A percentile compares a stretch with the other conserved stretches of the same genome.
Conservation (phyloP, 768 basidiomycete species). For the Suillus subluteus region DNA sequence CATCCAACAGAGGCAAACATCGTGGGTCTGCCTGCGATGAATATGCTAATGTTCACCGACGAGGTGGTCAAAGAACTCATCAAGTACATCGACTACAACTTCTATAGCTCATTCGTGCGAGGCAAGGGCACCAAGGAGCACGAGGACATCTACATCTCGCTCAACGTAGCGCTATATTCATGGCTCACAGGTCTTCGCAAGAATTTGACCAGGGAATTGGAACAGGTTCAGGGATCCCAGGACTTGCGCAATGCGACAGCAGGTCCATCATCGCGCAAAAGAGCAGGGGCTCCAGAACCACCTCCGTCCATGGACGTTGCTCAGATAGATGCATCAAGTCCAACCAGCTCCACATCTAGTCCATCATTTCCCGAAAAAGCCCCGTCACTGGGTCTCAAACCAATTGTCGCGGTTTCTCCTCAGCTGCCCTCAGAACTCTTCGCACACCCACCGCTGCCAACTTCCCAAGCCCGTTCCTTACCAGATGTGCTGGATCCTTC, state of each 20-base stretch:
- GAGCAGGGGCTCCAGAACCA: constrained; percentile 31
- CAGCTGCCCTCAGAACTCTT: not conserved
- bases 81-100: constrained; percentile 63
- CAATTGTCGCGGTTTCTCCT: not conserved
- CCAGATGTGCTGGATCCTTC: not conserved
- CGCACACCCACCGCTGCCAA: not conserved
- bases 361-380: not conserved
- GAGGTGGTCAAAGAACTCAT: constrained; percentile 48
- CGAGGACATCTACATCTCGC: constrained; percentile 83
- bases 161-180: constrained; percentile 81
- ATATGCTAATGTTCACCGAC: constrained; percentile 78
- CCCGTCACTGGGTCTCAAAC: not conserved
- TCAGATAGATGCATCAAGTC: constrained; percentile 3
- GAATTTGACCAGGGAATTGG: constrained; percentile 76
- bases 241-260: constrained; percentile 50
- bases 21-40: constrained; percentile 81
- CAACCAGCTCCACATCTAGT: not conserved
- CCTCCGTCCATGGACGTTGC: not conserved
- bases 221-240: constrained; percentile 65
- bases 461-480: constrained; percentile 1
- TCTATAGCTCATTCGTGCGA: constrained; percentile 69
- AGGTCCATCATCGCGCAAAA: constrained; percentile 40
- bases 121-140: constrained; percentile 53
- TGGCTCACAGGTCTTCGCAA: constrained; percentile 82
- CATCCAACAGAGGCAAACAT: constrained; percentile 72